A percentile compares a stretch with the other conserved stretches of the same genome.
Conservation (phyloP, 2,329 filamentous ascomycete genomes). For the Botrytis squamosa region DNA sequence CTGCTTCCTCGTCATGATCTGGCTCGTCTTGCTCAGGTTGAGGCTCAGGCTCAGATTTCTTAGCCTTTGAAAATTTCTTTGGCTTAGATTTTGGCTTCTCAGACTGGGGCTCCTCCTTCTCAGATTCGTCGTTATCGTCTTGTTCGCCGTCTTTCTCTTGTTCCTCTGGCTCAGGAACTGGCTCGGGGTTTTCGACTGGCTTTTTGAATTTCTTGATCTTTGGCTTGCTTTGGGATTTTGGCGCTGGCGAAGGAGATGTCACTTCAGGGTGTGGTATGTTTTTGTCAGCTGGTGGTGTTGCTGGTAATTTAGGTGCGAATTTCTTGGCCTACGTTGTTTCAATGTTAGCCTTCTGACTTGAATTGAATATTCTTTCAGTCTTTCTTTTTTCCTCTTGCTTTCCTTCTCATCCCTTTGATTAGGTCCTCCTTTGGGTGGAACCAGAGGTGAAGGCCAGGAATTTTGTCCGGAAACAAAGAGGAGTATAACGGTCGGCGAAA, state of each 20-base stretch:
- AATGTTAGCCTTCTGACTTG: slow-evolving; percentile 21
- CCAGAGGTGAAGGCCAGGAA: not conserved
- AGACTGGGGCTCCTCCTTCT: slow-evolving; percentile 56
- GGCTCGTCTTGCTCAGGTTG: slow-evolving; percentile 4
- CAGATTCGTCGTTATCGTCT: slow-evolving; percentile 44
- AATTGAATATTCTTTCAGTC: slow-evolving; percentile 20
- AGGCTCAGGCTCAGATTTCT: not conserved
- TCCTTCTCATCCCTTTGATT: not conserved
- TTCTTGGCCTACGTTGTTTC: slow-evolving; percentile 22
- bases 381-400: slow-evolving; percentile 6
- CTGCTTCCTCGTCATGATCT: not conserved
- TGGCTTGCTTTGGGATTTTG: not conserved
- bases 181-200: slow-evolving; percentile 49
- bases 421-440: not conserved
- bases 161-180: slow-evolving; percentile 41
- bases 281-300: slow-evolving; percentile 21
- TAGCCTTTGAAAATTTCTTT: slow-evolving; percentile 8
- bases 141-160: slow-evolving; percentile 40
- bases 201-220: slow-evolving; percentile 20
- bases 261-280: slow-evolving; percentile 18
- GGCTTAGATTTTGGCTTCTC: not conserved
- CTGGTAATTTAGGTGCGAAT: slow-evolving; percentile 21
- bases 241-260: slow-evolving; percentile 16
- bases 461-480: slow-evolving; percentile 13
- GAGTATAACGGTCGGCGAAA: slow-evolving; percentile 20